A percentile compares a stretch with the other conserved stretches of the same genome.
phyloP scores from a whole-genome alignment of 2,329 filamentous ascomycete species.

The Acephala macrosclerotiorum region DNA sequence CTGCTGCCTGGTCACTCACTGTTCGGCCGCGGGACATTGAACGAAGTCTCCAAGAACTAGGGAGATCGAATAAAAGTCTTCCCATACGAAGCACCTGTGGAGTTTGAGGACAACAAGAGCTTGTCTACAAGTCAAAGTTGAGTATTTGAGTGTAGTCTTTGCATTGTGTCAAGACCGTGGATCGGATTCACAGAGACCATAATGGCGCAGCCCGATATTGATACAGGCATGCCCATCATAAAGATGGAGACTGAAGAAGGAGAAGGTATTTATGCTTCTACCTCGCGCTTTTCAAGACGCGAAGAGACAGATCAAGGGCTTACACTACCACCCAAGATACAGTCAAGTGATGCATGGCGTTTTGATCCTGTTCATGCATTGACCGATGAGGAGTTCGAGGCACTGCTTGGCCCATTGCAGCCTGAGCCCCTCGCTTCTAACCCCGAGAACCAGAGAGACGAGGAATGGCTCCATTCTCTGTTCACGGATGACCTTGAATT shows the following conservation, averaged over 20 bases:
- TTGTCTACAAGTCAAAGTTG: neutral
- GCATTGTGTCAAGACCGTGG: neutral
- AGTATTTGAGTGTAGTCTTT: neutral
- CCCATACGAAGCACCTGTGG: neutral
- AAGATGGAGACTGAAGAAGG: slow-evolving; percentile 19
- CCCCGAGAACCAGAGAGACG: neutral
- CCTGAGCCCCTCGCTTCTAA: neutral
- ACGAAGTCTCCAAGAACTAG: neutral
- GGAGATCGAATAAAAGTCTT: neutral
- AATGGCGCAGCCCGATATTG: slow-evolving; percentile 3
- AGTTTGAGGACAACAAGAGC: neutral
- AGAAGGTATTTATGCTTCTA: slow-evolving; percentile 41
- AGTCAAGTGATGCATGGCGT: slow-evolving; percentile 24
- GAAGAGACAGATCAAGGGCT: slow-evolving; percentile 36
- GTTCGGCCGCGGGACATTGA: neutral
- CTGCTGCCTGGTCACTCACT: neutral
- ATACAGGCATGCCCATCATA: slow-evolving; percentile 9
- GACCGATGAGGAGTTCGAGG: slow-evolving; percentile 22
- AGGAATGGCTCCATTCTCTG: neutral
- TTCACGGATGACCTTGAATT: neutral
- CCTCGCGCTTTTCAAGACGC: slow-evolving; percentile 19
- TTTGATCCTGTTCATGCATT: slow-evolving; percentile 11
- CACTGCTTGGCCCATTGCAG: slow-evolving; percentile 17
- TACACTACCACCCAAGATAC: slow-evolving; percentile 38
- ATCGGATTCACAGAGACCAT: slow-evolving; percentile 2